Evolutionary conservation across 1,284 basidiomycete species (phyloP).

Genomic region (Malassezia furfur): DNA sequence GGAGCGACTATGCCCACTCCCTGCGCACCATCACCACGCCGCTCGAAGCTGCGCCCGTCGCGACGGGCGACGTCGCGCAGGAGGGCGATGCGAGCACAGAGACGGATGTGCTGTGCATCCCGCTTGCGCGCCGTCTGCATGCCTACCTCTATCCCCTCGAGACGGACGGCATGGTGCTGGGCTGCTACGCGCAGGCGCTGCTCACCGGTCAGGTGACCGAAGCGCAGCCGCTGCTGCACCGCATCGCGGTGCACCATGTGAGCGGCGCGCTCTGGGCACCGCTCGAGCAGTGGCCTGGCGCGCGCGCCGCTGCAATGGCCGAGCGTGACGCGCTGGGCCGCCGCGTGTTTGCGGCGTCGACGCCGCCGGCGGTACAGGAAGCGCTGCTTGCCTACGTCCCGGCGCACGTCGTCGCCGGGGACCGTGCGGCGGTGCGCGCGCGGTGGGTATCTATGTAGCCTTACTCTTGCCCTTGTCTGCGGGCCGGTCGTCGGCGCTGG

Average conservation of each 20-base stretch:
- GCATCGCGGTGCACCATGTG: slow-evolving; percentile 70
- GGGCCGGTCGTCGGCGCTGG: slow-evolving; percentile 2
- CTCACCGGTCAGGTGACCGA: slow-evolving; percentile 43
- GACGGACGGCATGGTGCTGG: slow-evolving; percentile 59
- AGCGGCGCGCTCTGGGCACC: slow-evolving; percentile 29
- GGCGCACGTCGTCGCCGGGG: neutral
- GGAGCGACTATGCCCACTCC: slow-evolving; percentile 65
- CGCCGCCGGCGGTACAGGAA: neutral
- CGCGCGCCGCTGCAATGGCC: neutral
- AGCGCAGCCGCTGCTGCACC: slow-evolving; percentile 55
- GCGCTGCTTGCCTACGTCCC: neutral
- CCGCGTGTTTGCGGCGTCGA: neutral
- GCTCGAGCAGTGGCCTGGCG: neutral
- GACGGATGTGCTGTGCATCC: slow-evolving; percentile 11
- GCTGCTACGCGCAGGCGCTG: slow-evolving; percentile 51
- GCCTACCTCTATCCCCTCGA: slow-evolving; percentile 68
- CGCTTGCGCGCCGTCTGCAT: slow-evolving; percentile 8
- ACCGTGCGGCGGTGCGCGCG: neutral
- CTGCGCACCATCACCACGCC: slow-evolving; percentile 29
- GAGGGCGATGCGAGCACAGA: slow-evolving; percentile 33
- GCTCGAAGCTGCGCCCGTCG: slow-evolving; percentile 30
- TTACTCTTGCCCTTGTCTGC: neutral
- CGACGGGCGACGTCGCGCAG: slow-evolving; percentile 51
- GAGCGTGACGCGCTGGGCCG: neutral
- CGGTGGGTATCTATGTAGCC: slow-evolving; percentile 4